Base-by-base conservation (phyloP, 2,329 filamentous ascomycete genomes). In the Fonsecaea multimorphosa region DNA sequence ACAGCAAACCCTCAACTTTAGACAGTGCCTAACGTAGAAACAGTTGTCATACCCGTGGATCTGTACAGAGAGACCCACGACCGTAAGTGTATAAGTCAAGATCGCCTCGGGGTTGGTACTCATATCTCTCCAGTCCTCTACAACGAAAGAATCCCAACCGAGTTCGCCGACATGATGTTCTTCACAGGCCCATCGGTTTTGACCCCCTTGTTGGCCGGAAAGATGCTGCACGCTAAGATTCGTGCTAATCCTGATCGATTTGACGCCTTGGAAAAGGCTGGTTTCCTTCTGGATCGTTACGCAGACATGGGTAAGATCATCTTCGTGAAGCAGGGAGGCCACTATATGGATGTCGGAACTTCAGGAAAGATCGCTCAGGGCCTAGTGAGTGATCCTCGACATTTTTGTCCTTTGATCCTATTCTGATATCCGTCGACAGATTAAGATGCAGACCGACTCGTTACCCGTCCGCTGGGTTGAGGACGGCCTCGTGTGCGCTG, bases 321-420 rank as follows among this genome's bases (percentile, higher is more conserved):
- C 38, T 77, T 75, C 61, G 76, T 79, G 38, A 76, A 79, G 1
- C 76, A 78, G 38, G 82, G 82, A 4, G 80, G 82, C 1, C 81
- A 83, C 68, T 83, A 82, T 66, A 77, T 83, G 49, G 81, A 83
- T 63, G 78, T 81, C 27, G 82, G 82, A 1, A 76, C 76, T 1
- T 79, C 75, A 1, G 73, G 73, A 24, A 75, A 80, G 52, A 81
- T 83, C 49, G 72, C 78, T 12, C 73, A 79, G 5, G 79, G 80
- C 34, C 40, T 14, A 69, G 70, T 56, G 66, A 74, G 5, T n/a
- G n/a, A n/a, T n/a, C n/a, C n/a, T n/a, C n/a, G n/a, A n/a, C n/a
- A n/a, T n/a, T n/a, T n/a, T n/a, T n/a, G n/a, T n/a, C n/a, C n/a
- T n/a, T n/a, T n/a, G n/a, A n/a, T n/a, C n/a, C n/a, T n/a, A n/a